These are phyloP conservation scores for Pascua guehoae DNA, from an alignment of 1,284 basidiomycete species.

Conservation along the genomic window DNA sequence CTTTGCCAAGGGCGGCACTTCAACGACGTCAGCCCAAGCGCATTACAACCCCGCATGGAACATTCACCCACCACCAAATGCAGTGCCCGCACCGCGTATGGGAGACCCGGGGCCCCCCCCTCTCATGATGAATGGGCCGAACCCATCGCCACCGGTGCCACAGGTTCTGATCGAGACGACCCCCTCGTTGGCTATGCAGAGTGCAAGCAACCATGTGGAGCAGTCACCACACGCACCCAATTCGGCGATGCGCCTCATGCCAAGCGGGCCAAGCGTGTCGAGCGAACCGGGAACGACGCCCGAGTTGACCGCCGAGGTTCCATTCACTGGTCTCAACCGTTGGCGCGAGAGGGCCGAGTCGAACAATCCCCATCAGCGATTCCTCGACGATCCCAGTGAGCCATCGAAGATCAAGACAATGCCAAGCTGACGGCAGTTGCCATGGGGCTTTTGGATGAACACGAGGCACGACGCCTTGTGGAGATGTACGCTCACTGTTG, in stretches of 20 bases:
- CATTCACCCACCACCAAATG: too few species aligned
- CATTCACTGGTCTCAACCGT: not conserved
- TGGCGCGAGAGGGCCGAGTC: not conserved
- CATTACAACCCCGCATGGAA: too few species aligned
- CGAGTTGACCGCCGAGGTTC: not conserved
- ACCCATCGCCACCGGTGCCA: too few species aligned
- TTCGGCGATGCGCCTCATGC: not conserved
- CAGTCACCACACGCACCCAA: not conserved
- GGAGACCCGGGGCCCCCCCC: too few species aligned
- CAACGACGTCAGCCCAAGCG: too few species aligned
- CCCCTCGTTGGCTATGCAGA: too few species aligned
- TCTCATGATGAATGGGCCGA: too few species aligned
- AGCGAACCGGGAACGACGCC: not conserved
- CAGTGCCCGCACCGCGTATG: too few species aligned
- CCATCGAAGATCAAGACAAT: too few species aligned
- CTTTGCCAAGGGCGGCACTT: too few species aligned
- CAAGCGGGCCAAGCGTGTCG: not conserved
- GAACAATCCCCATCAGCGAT: not conserved
- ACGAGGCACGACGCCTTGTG: constrained; percentile 2
- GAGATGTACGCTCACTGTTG: not conserved
- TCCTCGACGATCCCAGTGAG: constrained; percentile 7
- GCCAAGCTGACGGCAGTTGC: not conserved
- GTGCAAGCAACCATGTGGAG: not conserved
- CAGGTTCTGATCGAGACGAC: too few species aligned
- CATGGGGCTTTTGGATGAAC: constrained; percentile 2